phyloP scores from a whole-genome alignment of 306 rosid genomes.

The Hippophae rhamnoides region DNA sequence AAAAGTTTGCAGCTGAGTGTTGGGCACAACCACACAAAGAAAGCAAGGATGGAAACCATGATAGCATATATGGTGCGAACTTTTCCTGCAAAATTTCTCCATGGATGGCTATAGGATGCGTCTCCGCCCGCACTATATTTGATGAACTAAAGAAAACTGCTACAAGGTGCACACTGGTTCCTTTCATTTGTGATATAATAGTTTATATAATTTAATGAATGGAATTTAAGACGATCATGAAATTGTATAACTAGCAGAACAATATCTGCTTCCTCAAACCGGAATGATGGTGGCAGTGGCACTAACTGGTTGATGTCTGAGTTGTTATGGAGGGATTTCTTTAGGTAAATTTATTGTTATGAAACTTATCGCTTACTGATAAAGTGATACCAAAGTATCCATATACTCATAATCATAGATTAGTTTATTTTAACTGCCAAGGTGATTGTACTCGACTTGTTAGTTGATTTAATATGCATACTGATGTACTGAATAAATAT shows the following conservation, averaged over 20 bases:
- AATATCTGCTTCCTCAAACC: constrained; percentile 45
- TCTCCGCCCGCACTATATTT: constrained; percentile 81
- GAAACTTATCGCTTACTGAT: background rate
- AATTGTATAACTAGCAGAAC: constrained; percentile 26
- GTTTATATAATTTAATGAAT: constrained; percentile 1
- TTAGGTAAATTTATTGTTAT: constrained; percentile 46
- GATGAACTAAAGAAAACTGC: constrained; percentile 71
- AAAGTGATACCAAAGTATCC: background rate
- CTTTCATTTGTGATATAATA: constrained; percentile 9
- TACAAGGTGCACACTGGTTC: constrained; percentile 40
- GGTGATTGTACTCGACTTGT: background rate
- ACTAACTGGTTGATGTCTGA: constrained; percentile 84
- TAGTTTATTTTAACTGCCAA: background rate
- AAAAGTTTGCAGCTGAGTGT: constrained; percentile 73
- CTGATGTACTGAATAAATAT: background rate
- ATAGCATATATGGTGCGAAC: constrained; percentile 80
- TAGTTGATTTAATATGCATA: too few relatives aligned
- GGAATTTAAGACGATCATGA: constrained; percentile 14
- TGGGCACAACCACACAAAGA: constrained; percentile 66
- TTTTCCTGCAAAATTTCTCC: constrained; percentile 97
- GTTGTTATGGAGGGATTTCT: constrained; percentile 97
- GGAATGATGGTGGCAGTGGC: constrained; percentile 57
- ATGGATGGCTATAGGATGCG: constrained; percentile 92
- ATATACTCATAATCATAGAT: background rate
- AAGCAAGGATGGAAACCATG: constrained; percentile 40